Conservation (phyloP, 306 rosid genomes). For the Lathyrus tuberosus region DNA sequence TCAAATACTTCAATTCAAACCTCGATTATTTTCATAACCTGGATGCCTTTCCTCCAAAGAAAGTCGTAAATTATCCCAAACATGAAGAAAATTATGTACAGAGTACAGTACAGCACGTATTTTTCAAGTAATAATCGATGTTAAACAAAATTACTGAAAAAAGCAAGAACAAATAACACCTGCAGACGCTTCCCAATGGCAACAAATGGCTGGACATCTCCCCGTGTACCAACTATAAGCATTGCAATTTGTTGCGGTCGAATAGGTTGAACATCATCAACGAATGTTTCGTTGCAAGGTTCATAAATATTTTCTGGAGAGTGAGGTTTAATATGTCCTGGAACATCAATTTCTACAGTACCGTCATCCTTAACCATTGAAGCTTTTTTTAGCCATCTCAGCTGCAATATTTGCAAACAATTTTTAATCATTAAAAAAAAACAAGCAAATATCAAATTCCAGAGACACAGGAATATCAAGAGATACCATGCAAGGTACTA, state of each 20-base stretch:
- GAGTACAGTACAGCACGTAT: neutral
- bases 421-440: slow-evolving; percentile 10
- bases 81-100: slow-evolving; percentile 22
- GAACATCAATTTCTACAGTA: slow-evolving; percentile 71
- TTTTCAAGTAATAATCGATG: slow-evolving; percentile 25
- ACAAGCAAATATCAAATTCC: slow-evolving; percentile 17
- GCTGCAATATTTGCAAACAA: slow-evolving; percentile 51
- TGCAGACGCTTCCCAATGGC: slow-evolving; percentile 90
- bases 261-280: slow-evolving; percentile 54
- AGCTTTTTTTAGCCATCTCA: slow-evolving; percentile 55
- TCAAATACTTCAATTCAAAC: slow-evolving; percentile 30
- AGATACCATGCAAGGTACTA: slow-evolving; percentile 38
- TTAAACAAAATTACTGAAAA: slow-evolving; percentile 17
- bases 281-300: slow-evolving; percentile 35
- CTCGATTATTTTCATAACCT: slow-evolving; percentile 13
- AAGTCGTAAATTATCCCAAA: slow-evolving; percentile 18
- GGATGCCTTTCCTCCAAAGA: slow-evolving; percentile 25
- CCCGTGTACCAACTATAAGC: slow-evolving; percentile 93
- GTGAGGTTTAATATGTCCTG: slow-evolving; percentile 51
- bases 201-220: slow-evolving; percentile 95
- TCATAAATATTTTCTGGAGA: slow-evolving; percentile 39
- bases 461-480: slow-evolving; percentile 9
- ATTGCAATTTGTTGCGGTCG: slow-evolving; percentile 79
- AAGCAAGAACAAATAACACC: slow-evolving; percentile 50
- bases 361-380: slow-evolving; percentile 67